A percentile compares a stretch with the other conserved stretches of the same genome.
These are phyloP conservation scores for Erythrobasidium hasegawianum DNA, from an alignment of 1,284 basidiomycete species.

Conservation along the genomic window DNA sequence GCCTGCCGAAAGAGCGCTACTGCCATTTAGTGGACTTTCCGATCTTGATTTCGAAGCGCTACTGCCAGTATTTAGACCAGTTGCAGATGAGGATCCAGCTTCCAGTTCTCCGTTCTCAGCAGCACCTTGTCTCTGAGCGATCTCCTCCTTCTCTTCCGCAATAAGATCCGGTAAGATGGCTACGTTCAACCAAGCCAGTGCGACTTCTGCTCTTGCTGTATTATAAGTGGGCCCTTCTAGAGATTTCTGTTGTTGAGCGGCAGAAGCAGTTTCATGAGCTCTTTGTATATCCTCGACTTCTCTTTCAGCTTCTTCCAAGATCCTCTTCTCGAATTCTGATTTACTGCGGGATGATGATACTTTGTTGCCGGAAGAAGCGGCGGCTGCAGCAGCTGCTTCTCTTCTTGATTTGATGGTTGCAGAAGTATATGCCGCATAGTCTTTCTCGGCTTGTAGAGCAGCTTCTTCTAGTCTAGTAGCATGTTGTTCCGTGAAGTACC, in stretches of 20 bases:
- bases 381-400: background rate
- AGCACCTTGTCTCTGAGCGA: background rate
- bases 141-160: conserved; percentile 56
- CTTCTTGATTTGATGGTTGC: conserved; percentile 15
- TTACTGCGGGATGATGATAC: conserved; percentile 52
- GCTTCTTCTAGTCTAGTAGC: conserved; percentile 33
- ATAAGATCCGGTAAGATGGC: conserved; percentile 58
- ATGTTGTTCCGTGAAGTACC: conserved; percentile 36
- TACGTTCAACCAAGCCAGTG: conserved; percentile 72
- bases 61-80: no score
- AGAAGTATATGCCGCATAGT: background rate
- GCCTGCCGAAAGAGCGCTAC: no score
- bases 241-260: background rate
- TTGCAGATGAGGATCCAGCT: background rate
- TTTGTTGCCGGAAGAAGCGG: conserved; percentile 52
- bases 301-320: conserved; percentile 13
- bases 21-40: no score
- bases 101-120: background rate
- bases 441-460: conserved; percentile 20
- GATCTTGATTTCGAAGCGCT: no score
- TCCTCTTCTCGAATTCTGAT: conserved; percentile 51
- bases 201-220: conserved; percentile 73
- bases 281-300: conserved; percentile 3
- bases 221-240: conserved; percentile 59
- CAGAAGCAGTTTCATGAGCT: background rate